phyloP scores from a whole-genome alignment of 768 basidiomycete species.

The Termitomyces bulborhizus region DNA sequence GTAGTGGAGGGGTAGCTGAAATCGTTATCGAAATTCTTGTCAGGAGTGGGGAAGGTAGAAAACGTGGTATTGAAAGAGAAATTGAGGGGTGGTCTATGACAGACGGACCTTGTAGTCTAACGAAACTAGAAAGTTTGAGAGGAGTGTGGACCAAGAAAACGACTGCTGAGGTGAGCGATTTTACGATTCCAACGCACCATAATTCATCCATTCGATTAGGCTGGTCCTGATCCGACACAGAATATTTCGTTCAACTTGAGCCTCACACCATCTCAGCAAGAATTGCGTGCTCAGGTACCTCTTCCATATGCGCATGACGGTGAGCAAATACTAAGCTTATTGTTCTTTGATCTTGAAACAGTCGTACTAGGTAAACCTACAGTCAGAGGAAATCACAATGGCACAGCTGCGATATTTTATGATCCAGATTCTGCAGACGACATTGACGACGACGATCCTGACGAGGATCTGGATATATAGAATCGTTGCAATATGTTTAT shows the following conservation, averaged over 20 bases:
- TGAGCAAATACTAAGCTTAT: conserved; percentile 16
- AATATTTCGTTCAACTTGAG: conserved; percentile 83
- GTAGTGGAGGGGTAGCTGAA: conserved; percentile 39
- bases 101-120: conserved; percentile 37
- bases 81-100: conserved; percentile 56
- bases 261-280: conserved; percentile 77
- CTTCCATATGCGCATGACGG: conserved; percentile 90
- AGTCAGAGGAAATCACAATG: conserved; percentile 13
- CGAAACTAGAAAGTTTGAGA: conserved; percentile 46
- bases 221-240: conserved; percentile 53
- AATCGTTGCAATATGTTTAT: neutral
- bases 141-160: conserved; percentile 35
- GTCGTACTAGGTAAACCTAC: conserved; percentile 26
- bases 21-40: conserved; percentile 58
- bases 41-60: conserved; percentile 39
- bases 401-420: conserved; percentile 63
- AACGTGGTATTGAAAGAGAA: conserved; percentile 50
- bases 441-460: conserved; percentile 93
- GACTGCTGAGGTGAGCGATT: conserved; percentile 23
- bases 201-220: conserved; percentile 13
- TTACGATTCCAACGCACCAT: neutral
- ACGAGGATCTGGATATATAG: conserved; percentile 87
- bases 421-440: conserved; percentile 94
- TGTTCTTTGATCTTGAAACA: neutral
- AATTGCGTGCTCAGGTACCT: conserved; percentile 74